Evolutionary conservation across 2,329 filamentous ascomycete species (phyloP).

Genomic region (Leptographium galeiforme): DNA sequence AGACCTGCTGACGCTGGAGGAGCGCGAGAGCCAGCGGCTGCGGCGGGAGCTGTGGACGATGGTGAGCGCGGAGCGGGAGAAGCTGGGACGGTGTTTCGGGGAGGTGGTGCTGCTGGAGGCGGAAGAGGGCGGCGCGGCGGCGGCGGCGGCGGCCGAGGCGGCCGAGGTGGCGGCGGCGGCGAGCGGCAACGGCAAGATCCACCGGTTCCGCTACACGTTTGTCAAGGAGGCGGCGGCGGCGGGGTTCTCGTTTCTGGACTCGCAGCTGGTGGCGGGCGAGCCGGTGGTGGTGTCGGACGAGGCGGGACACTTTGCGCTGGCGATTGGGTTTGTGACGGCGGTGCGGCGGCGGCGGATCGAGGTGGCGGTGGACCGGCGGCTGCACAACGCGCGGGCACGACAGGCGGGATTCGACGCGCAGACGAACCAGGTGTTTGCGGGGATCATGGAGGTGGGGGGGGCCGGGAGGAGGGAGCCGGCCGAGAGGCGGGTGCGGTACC

Average conservation of each 20-base stretch:
- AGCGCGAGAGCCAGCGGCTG: slow-evolving; percentile 76
- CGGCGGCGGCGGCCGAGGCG: slow-evolving; percentile 54
- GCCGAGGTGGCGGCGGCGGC: slow-evolving; percentile 56
- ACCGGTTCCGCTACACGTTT: slow-evolving; percentile 79
- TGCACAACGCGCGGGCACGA: slow-evolving; percentile 74
- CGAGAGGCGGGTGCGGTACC: slow-evolving; percentile 47
- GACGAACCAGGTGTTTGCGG: slow-evolving; percentile 73
- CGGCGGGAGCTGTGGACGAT: slow-evolving; percentile 93
- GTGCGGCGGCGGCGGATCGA: slow-evolving; percentile 64
- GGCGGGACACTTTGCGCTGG: slow-evolving; percentile 84
- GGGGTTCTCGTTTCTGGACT: slow-evolving; percentile 78
- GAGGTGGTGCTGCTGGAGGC: slow-evolving; percentile 67
- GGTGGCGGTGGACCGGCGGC: slow-evolving; percentile 76
- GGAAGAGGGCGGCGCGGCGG: slow-evolving; percentile 42
- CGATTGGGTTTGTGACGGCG: slow-evolving; percentile 77
- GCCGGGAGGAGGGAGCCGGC: slow-evolving; percentile 26
- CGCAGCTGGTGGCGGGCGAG: slow-evolving; percentile 74
- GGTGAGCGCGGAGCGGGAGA: slow-evolving; percentile 77
- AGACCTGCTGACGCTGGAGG: slow-evolving; percentile 80
- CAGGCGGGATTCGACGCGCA: slow-evolving; percentile 61
- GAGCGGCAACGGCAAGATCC: slow-evolving; percentile 64
- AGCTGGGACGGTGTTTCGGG: slow-evolving; percentile 77
- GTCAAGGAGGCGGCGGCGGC: slow-evolving; percentile 47
- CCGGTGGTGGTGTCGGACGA: slow-evolving; percentile 96
- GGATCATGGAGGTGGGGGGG: slow-evolving; percentile 69